Percentiles rank a stretch among this genome's conserved stretches.
Evolutionary conservation across 192 early-diverging fungal genomes (phyloP).

Genomic region (Gigaspora rosea): DNA sequence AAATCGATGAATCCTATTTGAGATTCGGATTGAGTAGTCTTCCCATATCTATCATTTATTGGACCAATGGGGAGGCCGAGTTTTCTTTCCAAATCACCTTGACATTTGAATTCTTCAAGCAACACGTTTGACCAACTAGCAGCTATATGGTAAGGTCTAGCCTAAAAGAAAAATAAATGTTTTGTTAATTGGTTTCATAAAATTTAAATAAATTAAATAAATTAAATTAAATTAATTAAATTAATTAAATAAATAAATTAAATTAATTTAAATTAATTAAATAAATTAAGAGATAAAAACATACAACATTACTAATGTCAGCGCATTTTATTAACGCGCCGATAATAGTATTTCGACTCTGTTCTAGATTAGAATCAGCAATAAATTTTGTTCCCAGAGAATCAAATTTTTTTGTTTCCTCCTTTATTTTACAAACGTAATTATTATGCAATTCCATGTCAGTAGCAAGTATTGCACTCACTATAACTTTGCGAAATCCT

Average conservation of each 20-base stretch:
- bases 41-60: conserved; percentile 50
- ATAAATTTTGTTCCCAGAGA: conserved; percentile 34
- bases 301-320: conserved; percentile 77
- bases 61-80: conserved; percentile 55
- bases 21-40: conserved; percentile 48
- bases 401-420: conserved; percentile 57
- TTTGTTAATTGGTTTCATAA: not conserved
- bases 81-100: conserved; percentile 74
- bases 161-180: conserved; percentile 32
- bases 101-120: conserved; percentile 67
- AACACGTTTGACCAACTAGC: conserved; percentile 69
- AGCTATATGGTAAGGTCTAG: conserved; percentile 70
- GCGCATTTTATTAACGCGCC: conserved; percentile 80
- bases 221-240: too few species aligned
- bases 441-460: conserved; percentile 83
- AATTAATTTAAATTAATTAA: too few species aligned
- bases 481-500: conserved; percentile 72
- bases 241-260: not conserved
- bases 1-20: conserved; percentile 57
- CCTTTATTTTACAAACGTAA: conserved; percentile 72
- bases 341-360: conserved; percentile 66
- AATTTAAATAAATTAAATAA: not conserved
- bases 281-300: conserved; percentile 2
- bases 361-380: conserved; percentile 43
- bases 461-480: conserved; percentile 75